Base-by-base conservation (phyloP, 805 yeast species). In the Candida takata region DNA sequence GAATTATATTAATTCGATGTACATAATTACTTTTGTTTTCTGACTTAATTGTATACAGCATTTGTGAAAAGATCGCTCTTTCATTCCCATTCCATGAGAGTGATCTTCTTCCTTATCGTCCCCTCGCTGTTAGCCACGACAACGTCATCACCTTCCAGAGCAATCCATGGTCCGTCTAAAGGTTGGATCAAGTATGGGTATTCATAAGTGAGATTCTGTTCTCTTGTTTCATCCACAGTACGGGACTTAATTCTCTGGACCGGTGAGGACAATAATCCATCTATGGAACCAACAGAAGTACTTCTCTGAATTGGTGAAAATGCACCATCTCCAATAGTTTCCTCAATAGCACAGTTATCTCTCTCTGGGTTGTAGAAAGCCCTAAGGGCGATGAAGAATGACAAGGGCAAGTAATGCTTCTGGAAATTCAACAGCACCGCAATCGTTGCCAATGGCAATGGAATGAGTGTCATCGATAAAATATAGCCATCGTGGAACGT, bases 151-250 rank as follows among this genome's bases (percentile, higher is more conserved):
- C 75, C 75, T 43, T 79, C 85, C 8, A 79, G 62, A 2, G 79
- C 81, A 25, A 87, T 64, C 73, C 92, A 74, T 0, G 97, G 96
- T 0, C 94, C 94, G 44, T 86, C 95, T 29, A 88, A 60, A 7
- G 74, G 72, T 33, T 70, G 72, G 1, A 78, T 67, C 44, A 85
- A 59, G 44, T 74, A 74, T 3, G 95, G 95, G 55, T 84, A 88
- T 30, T 76, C 78, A 49, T 86, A 88, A 9, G 29, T 32, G 45
- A 75, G 81, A 48, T 77, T 67, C 30, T 70, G 52, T 53, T 86
- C 95, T 40, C 95, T 67, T 34, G 78, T 63, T 54, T 85, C 95
- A 54, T 85, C 95, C 25, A 85, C 67, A 0, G 95, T 85, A 42
- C 64, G 64, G 12, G 62, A 47, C 51, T 34, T 54, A 40, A 33